phyloP scores from a whole-genome alignment of 1,284 basidiomycete genomes.

The Apiotrichum mycotoxinovorans region DNA sequence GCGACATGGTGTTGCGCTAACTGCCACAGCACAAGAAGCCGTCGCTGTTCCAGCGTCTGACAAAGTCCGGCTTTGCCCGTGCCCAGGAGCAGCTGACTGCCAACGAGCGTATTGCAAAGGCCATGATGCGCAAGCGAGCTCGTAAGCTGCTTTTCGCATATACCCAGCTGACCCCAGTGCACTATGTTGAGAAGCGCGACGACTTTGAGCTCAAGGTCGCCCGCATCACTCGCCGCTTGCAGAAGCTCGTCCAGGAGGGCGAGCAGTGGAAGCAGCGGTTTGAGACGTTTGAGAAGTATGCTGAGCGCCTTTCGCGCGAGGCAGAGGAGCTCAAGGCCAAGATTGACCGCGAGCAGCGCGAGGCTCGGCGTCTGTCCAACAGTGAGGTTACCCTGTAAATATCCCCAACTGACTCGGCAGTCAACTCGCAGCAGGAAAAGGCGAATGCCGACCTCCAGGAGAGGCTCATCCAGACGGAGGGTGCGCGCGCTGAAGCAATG shows the following conservation, averaged over 20 bases:
- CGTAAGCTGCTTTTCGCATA: conserved; percentile 21
- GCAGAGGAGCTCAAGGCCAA: conserved; percentile 50
- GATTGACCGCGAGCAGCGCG: conserved; percentile 51
- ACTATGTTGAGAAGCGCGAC: conserved; percentile 88
- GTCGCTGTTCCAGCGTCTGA: conserved; percentile 78
- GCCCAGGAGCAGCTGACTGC: conserved; percentile 68
- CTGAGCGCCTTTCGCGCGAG: conserved; percentile 50
- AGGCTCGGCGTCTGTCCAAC: conserved; percentile 46
- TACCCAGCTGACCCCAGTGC: conserved; percentile 41
- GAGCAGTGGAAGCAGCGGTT: conserved; percentile 53
- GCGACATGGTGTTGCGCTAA: conserved; percentile 9
- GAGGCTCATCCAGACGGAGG: conserved; percentile 43
- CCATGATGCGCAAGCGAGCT: conserved; percentile 63
- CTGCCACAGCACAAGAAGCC: conserved; percentile 72
- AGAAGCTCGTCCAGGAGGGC: conserved; percentile 51
- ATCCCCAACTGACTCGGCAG: conserved; percentile 6
- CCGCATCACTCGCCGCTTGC: conserved; percentile 46
- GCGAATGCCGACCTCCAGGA: conserved; percentile 38
- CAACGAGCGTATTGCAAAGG: conserved; percentile 77
- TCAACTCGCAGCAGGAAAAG: conserved; percentile 35
- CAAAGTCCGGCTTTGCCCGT: conserved; percentile 61
- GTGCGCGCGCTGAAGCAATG: conserved; percentile 44
- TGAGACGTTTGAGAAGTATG: conserved; percentile 52
- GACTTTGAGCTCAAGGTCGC: conserved; percentile 75
- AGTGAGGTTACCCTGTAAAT: conserved; percentile 17